These are phyloP conservation scores for Mycocentrospora acerina DNA, from an alignment of 2,329 filamentous ascomycete genomes.

Conservation along the genomic window DNA sequence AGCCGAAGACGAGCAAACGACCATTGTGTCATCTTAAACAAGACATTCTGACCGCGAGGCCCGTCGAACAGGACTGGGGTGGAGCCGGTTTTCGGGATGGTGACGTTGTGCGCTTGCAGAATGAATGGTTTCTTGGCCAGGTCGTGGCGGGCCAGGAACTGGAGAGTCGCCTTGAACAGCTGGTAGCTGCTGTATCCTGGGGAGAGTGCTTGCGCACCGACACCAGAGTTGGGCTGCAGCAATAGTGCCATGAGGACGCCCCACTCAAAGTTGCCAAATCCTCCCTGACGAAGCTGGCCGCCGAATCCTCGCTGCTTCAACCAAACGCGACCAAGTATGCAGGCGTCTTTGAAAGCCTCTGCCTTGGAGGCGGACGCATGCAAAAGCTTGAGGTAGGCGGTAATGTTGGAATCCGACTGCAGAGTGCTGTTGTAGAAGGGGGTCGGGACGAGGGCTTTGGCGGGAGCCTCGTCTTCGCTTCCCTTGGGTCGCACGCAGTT, in stretches of 20 bases:
- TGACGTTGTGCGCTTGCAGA: conserved; percentile 44
- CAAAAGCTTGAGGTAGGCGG: conserved; percentile 74
- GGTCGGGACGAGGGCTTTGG: conserved; percentile 54
- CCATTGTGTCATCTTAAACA: conserved; percentile 89
- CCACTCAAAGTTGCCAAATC: conserved; percentile 95
- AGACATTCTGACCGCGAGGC: conserved; percentile 71
- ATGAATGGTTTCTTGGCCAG: conserved; percentile 66
- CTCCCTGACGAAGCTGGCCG: conserved; percentile 69
- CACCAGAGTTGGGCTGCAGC: conserved; percentile 73
- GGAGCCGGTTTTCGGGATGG: conserved; percentile 44
- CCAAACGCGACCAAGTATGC: conserved; percentile 84
- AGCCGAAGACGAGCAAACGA: conserved; percentile 73
- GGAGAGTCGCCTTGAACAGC: conserved; percentile 90
- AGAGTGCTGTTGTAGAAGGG: conserved; percentile 89
- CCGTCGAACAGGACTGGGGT: conserved; percentile 78
- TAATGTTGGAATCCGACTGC: conserved; percentile 72
- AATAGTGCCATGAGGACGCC: conserved; percentile 76
- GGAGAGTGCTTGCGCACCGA: conserved; percentile 71
- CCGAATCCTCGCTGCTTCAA: conserved; percentile 82
- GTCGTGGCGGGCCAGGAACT: conserved; percentile 77
- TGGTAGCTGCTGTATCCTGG: conserved; percentile 85
- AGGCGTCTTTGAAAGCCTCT: conserved; percentile 76
- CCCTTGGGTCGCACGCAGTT: conserved; percentile 66
- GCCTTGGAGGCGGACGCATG: conserved; percentile 70
- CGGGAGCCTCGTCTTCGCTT: conserved; percentile 47